Conservation (phyloP, 164 flowering plant genomes). For the Malania oleifera region DNA sequence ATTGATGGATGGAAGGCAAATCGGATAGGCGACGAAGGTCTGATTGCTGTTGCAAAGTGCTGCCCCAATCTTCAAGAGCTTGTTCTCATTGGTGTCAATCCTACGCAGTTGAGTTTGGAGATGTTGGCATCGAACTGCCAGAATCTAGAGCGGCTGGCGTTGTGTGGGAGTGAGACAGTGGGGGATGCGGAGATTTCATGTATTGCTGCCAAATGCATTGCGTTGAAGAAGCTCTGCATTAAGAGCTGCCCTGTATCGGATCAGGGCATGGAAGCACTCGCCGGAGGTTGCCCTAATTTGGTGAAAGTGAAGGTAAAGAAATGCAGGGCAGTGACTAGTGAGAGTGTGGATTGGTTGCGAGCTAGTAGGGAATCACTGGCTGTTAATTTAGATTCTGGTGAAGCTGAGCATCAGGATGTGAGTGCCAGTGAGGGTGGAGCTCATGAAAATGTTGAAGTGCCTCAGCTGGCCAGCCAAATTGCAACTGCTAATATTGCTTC, state of each 20-base stretch:
- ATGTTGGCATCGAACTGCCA: slow-evolving; percentile 31
- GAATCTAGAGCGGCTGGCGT: slow-evolving; percentile 31
- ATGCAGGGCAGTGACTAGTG: slow-evolving; percentile 23
- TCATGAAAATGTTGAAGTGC: slow-evolving; percentile 36
- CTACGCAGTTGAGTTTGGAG: slow-evolving; percentile 32
- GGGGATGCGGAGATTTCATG: slow-evolving; percentile 22
- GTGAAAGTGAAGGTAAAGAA: slow-evolving; percentile 34
- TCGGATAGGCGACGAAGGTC: slow-evolving; percentile 81
- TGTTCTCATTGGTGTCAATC: slow-evolving; percentile 44
- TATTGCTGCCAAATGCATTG: slow-evolving; percentile 20
- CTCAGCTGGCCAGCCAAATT: slow-evolving; percentile 17
- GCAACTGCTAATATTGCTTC: slow-evolving; percentile 27
- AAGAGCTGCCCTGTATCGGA: slow-evolving; percentile 28
- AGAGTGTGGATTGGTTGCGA: slow-evolving; percentile 13
- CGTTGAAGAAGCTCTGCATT: slow-evolving; percentile 30
- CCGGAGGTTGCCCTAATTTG: slow-evolving; percentile 25
- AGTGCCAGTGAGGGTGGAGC: slow-evolving; percentile 51
- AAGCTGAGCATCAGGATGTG: slow-evolving; percentile 28
- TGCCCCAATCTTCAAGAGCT: slow-evolving; percentile 46
- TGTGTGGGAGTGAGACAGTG: slow-evolving; percentile 25
- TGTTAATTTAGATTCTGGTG: slow-evolving; percentile 24
- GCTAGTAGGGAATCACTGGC: slow-evolving; percentile 13
- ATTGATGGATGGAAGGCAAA: slow-evolving; percentile 95
- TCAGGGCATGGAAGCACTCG: slow-evolving; percentile 21
- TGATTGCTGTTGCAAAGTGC: slow-evolving; percentile 42